Base-by-base conservation (phyloP, 2,329 filamentous ascomycete species). In the Cercospora berteroae region DNA sequence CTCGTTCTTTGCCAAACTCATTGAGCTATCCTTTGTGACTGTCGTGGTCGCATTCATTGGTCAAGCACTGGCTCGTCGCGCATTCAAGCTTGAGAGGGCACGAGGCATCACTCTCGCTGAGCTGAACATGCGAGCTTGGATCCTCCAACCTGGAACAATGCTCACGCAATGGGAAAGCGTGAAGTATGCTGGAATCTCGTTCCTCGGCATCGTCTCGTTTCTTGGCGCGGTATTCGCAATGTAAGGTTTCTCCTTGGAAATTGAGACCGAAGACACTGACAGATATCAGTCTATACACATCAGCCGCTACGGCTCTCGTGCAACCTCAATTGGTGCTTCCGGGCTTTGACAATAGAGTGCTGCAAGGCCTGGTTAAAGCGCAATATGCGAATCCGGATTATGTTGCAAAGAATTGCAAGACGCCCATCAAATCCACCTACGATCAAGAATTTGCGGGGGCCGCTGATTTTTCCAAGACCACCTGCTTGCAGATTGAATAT, bases 11-110 rank as follows among this genome's bases (percentile, higher is more conserved):
- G 90, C 91, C 7, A 94, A 94, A 78, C 86, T 89, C 0, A 91
- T 94, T 58, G 92, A 94, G 78, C 76, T 94, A 70, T 88, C 89
- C 0, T 94, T 93, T 74, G 90, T 92, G 3, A 92, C 91, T 0
- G 88, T 92, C 0, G 91, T 92, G 68, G 89, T 94, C 1, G 86
- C 89, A 0, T 91, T 91, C 64, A 76, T 94, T 0, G 92, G 92
- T 0, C 92, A 95, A 76, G 85, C 90, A 0, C 79, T 94, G 16
- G 92, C 87, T n/a, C 84, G 90, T 20, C 82, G 89, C 64, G 89
- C 91, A 0, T 85, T 92, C 64, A 83, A 84, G 25, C 85, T 83
- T 63, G 81, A 83, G 8, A 71, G 76, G 8, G 67, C 66, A 2
- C 59, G 81, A 2, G 91, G 91, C 2, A 85, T 94, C 66, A 92